These are phyloP conservation scores for Gnetum montanum DNA, from an alignment of 75 land plant genomes.

Conservation along the genomic window DNA sequence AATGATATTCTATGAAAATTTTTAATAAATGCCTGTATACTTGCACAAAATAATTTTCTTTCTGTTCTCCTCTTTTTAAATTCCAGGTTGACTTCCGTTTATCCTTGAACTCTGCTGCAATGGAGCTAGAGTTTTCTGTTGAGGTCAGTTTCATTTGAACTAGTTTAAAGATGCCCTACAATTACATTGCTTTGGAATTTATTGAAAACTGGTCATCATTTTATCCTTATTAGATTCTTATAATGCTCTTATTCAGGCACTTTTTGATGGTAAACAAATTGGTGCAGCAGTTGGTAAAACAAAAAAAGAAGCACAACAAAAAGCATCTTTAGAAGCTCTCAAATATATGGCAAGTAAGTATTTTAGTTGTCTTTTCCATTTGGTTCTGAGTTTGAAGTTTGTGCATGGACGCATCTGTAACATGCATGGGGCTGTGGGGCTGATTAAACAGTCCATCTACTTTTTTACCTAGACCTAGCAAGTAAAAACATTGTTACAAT, in stretches of 20 bases:
- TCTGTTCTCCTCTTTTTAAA: too few species aligned
- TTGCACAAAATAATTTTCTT: too few species aligned
- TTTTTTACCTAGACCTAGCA: too few species aligned
- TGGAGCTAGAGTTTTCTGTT: slow-evolving; percentile 23
- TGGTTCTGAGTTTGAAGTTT: not conserved
- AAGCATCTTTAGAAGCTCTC: slow-evolving; percentile 29
- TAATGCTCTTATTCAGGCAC: slow-evolving; percentile 13
- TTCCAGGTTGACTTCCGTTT: slow-evolving; percentile 19
- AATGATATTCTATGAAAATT: not conserved
- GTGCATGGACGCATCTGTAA: too few species aligned
- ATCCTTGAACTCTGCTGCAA: slow-evolving; percentile 14
- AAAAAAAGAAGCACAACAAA: slow-evolving; percentile 34
- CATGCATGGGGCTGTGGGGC: too few species aligned
- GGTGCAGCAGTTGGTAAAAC: slow-evolving; percentile 34
- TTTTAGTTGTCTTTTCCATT: not conserved
- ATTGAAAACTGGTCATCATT: too few species aligned
- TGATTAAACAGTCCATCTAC: too few species aligned
- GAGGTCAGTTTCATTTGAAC: slow-evolving; percentile 10
- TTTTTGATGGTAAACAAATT: slow-evolving; percentile 33
- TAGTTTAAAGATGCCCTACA: too few species aligned
- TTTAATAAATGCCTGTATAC: too few species aligned
- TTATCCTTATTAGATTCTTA: too few species aligned
- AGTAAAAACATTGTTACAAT: too few species aligned
- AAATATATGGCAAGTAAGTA: slow-evolving; percentile 33
- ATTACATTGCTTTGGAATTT: too few species aligned